Evolutionary conservation across 306 rosid genomes (phyloP).

Genomic region (Mimosa pudica): DNA sequence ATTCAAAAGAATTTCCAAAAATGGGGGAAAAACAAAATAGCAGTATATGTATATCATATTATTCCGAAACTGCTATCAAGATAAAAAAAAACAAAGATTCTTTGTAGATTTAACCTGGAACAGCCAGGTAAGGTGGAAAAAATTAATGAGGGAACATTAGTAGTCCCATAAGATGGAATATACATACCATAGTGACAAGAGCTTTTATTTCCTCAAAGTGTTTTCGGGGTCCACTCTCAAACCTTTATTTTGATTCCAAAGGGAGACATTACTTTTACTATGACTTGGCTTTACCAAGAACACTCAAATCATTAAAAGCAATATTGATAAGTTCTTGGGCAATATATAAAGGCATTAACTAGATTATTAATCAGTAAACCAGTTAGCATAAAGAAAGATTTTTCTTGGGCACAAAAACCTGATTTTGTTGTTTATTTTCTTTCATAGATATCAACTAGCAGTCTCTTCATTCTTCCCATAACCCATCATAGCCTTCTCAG

Average conservation of each 20-base stretch:
- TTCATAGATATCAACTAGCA: no score
- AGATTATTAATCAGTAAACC: conserved; percentile 38
- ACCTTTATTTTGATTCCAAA: conserved; percentile 45
- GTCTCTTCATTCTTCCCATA: no score
- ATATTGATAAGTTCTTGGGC: conserved; percentile 63
- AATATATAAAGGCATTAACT: conserved; percentile 70
- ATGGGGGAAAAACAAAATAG: background rate
- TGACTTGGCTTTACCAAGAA: conserved; percentile 36
- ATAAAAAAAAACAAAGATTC: background rate
- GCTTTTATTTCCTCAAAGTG: conserved; percentile 76
- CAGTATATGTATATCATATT: background rate
- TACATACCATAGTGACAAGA: conserved; percentile 66
- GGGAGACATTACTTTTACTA: conserved; percentile 62
- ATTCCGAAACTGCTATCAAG: background rate
- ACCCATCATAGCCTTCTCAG: no score
- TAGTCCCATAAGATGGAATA: background rate
- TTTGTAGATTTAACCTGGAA: conserved; percentile 5
- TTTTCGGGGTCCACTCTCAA: conserved; percentile 50
- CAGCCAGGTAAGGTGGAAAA: conserved; percentile 22
- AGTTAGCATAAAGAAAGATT: background rate
- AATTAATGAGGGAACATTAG: conserved; percentile 28
- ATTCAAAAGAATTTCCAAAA: conserved; percentile 11
- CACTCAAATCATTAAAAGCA: conserved; percentile 64
- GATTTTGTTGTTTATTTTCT: no score
- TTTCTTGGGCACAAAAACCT: background rate